These are phyloP conservation scores for Apiospora phragmitis DNA, from an alignment of 2,329 filamentous ascomycete species.

Conservation along the genomic window DNA sequence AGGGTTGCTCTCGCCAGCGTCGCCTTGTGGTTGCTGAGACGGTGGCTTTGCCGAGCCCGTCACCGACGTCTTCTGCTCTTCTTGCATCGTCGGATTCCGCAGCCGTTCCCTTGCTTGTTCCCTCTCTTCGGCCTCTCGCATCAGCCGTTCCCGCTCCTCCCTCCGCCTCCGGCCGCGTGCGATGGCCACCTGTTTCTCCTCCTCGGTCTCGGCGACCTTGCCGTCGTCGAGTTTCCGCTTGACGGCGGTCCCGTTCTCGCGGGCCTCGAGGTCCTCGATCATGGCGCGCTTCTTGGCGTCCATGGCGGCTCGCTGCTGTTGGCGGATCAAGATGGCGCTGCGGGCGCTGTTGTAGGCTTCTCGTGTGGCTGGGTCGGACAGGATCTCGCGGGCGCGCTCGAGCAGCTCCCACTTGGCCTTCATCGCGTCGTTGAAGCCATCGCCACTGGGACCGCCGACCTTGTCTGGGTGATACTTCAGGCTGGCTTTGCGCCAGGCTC, in stretches of 20 bases:
- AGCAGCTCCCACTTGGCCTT: slow-evolving; percentile 74
- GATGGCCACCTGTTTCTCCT: slow-evolving; percentile 32
- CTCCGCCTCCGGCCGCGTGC: slow-evolving; percentile 36
- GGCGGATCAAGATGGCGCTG: slow-evolving; percentile 68
- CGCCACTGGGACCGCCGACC: slow-evolving; percentile 51
- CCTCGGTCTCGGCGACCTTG: slow-evolving; percentile 20
- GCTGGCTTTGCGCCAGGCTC: slow-evolving; percentile 81
- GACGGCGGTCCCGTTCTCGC: slow-evolving; percentile 59
- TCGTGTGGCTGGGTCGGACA: slow-evolving; percentile 70
- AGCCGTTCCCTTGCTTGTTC: slow-evolving; percentile 41
- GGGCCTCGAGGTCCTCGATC: slow-evolving; percentile 81
- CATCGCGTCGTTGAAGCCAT: slow-evolving; percentile 66
- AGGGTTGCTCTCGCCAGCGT: slow-evolving; percentile 14
- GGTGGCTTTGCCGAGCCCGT: slow-evolving; percentile 31
- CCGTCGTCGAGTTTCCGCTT: slow-evolving; percentile 60
- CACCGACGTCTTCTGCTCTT: background rate
- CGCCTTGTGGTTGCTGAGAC: background rate
- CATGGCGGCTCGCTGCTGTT: slow-evolving; percentile 71
- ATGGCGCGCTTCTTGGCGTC: slow-evolving; percentile 72
- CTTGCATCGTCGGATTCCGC: slow-evolving; percentile 29
- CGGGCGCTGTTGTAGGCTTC: slow-evolving; percentile 77
- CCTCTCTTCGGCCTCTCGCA: slow-evolving; percentile 42
- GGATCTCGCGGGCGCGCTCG: slow-evolving; percentile 82
- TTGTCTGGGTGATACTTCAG: slow-evolving; percentile 96
- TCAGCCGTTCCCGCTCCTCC: slow-evolving; percentile 43